Base-by-base conservation (phyloP, 2,329 filamentous ascomycete genomes). In the Paracamarosporium sp. region DNA sequence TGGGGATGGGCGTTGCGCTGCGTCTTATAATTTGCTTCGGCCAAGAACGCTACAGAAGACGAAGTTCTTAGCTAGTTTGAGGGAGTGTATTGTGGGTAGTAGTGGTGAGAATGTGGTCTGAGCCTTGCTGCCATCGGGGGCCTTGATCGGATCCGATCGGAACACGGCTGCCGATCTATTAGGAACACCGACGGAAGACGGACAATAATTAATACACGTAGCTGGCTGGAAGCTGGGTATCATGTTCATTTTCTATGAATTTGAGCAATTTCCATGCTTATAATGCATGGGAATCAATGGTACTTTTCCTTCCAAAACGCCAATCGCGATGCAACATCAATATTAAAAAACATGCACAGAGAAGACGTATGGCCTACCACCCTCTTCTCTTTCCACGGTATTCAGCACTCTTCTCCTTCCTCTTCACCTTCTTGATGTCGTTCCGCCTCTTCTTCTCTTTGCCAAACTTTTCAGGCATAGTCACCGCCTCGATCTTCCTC, bases 401-500 rank as follows among this genome's bases (percentile, higher is more conserved):
- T 79, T 92, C 89, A 66, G 82, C 79, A 0, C 89, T 89, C 76
- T 86, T 91, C 75, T 89, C 90, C 83, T 92, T 96, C 75, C 88
- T 87, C 63, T 63, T 69, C 9, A 58, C 63, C 62, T 63, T 71
- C 56, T 62, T 59, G 20, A 64, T 87, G 78, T 92, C 89, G 69
- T 83, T 79, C 0, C 89, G 89, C 75, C 87, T 90, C 74, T 88
- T 89, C 83, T 91, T 95, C 74, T 90, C 89, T 80, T 89, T 93
- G 15, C 66, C 69, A 54, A 64, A 66, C 82, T 95, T 95, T 81
- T 89, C 94, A 1, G 95, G 95, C 70, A 90, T 86, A 48, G 85
- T 85, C 24, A 99, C 88, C 11, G 91, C 91, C 73, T 96, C 93
- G 63, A 98, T 91, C 78, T 92, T 91, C 69, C 95, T 86, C 85